Evolutionary conservation across 179 eudicot genomes (phyloP).

Genomic region (Heliamphora pulchella): DNA sequence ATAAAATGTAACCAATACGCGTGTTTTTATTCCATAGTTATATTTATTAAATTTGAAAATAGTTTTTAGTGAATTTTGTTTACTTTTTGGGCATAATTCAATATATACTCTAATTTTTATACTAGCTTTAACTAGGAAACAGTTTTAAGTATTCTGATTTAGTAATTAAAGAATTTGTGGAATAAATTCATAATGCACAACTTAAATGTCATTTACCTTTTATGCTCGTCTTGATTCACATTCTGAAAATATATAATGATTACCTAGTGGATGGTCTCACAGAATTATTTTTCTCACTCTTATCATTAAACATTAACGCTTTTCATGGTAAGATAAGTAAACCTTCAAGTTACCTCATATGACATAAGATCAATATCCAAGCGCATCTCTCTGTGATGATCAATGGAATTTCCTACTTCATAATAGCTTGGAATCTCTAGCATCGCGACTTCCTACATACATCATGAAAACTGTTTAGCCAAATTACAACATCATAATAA

Average conservation of each 20-base stretch:
- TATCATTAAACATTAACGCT: neutral
- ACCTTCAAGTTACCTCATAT: conserved; percentile 63
- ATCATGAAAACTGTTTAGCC: conserved; percentile 12
- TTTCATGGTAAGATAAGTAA: neutral
- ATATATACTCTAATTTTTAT: too few relatives aligned
- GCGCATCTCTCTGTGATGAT: conserved; percentile 86
- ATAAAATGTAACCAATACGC: too few relatives aligned
- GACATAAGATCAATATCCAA: conserved; percentile 93
- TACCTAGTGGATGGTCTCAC: neutral
- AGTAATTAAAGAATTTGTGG: too few relatives aligned
- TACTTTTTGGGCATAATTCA: too few relatives aligned
- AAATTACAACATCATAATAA: neutral
- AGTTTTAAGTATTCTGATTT: too few relatives aligned
- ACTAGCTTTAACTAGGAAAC: too few relatives aligned
- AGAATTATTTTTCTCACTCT: neutral
- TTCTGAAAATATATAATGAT: neutral
- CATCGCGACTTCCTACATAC: conserved; percentile 68
- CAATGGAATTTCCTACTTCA: conserved; percentile 54
- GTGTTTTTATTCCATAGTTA: too few relatives aligned
- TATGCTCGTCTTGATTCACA: too few relatives aligned
- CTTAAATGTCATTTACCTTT: too few relatives aligned
- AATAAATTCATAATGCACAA: too few relatives aligned
- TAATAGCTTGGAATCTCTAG: conserved; percentile 58
- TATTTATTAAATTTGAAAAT: too few relatives aligned
- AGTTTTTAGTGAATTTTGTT: too few relatives aligned